phyloP scores from a whole-genome alignment of 192 early-diverging fungal genomes.

The Coemansia sp. region DNA sequence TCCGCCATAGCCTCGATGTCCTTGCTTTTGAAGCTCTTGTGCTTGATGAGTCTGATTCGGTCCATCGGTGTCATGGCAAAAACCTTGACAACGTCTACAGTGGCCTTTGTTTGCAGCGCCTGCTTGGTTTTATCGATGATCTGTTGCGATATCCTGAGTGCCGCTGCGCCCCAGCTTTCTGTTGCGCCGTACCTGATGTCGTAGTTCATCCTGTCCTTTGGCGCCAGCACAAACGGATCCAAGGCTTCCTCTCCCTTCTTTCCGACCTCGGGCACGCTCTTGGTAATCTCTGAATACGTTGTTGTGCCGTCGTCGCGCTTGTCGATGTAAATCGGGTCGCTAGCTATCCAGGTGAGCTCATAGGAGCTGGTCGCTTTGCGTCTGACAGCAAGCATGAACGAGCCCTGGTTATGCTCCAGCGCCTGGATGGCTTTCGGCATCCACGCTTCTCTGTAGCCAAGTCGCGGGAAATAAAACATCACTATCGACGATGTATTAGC shows the following conservation, averaged over 20 bases:
- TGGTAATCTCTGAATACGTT: background rate
- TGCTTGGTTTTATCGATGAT: background rate
- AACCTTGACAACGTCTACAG: constrained; percentile 2
- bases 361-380: constrained; percentile 20
- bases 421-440: background rate
- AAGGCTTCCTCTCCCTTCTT: background rate
- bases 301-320: background rate
- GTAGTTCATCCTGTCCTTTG: constrained; percentile 6
- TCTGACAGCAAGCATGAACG: constrained; percentile 22
- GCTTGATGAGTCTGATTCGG: background rate
- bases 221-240: background rate
- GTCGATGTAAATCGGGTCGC: constrained; percentile 19
- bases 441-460: constrained; percentile 17
- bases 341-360: constrained; percentile 23
- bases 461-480: constrained; percentile 19
- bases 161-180: constrained; percentile 27
- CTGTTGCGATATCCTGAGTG: constrained; percentile 17
- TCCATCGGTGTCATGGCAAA: constrained; percentile 6
- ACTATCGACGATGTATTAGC: constrained; percentile 1
- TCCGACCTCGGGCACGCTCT: background rate
- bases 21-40: background rate
- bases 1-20: background rate
- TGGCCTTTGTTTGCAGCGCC: background rate
- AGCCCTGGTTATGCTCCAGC: constrained; percentile 13
- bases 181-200: constrained; percentile 8